Base-by-base conservation (phyloP, 163 green algal species). In the Botryococcus braunii region DNA sequence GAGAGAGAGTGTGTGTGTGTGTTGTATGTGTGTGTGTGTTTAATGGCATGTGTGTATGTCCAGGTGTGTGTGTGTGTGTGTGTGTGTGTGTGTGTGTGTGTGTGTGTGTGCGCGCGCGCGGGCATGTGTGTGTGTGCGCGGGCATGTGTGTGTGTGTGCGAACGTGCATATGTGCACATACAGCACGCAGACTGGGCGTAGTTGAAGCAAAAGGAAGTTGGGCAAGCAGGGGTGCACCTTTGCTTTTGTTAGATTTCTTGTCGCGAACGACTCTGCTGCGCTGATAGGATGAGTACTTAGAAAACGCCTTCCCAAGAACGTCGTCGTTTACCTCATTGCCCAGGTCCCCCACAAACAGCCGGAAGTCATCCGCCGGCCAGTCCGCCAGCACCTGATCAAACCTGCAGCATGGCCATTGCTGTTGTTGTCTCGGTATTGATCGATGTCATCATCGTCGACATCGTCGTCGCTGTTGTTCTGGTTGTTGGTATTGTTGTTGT, bases 301-400 rank as follows among this genome's bases (percentile, higher is more conserved):
- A 62, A 66, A 98, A 98, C 0, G 93, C 86, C 56, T 93, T 89
- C 0, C 73, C 71, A 60, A 98, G 83, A 13, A 89, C 64, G 23
- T 95, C 87, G 70, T 98, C 92, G 58, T 83, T 95, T 4, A 94
- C 85, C 75, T 98, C 93, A 69, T 95, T 95, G 5, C 90, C 93
- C 65, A 98, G 74, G 80, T 98, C 87, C 25, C 93, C 93, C 36
- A 97, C 95, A 79, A 98, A 98, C 34, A 98, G 93, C 6, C 93
- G 68, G 73, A 89, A 92, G 79, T 98, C 93, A 69, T 97, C 90
- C 17, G 96, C 89, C 0, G 91, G 88, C 89, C 90, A 98, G 47
- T 97, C 93, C 35, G 74, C 43, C 2, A 98, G 79, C 0, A 78
- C 88, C 7, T 81, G 68, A 68, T 92, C 86, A 47, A 82, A 69